Percentiles rank a stretch among this genome's conserved stretches.
Conservation (phyloP, 1,139 yeast genomes). For the Geotrichum klebahnii region DNA sequence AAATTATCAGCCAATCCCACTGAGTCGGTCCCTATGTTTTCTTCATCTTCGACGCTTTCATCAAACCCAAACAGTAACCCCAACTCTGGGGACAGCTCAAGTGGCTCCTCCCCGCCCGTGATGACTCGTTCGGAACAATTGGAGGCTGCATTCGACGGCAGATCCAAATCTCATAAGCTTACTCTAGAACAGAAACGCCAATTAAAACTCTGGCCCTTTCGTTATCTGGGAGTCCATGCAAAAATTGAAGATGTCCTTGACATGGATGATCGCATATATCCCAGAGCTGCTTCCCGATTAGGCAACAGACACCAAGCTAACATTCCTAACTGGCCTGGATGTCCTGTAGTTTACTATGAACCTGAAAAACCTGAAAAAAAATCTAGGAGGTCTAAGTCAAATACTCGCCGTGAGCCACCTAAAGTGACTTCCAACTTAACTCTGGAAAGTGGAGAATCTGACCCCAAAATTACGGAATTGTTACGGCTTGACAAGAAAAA, state of each 20-base stretch:
- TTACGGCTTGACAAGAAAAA: slow-evolving; percentile 45
- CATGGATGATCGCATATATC: slow-evolving; percentile 74
- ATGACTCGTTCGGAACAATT: slow-evolving; percentile 60
- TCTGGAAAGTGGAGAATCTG: slow-evolving; percentile 3
- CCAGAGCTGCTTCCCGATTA: slow-evolving; percentile 72
- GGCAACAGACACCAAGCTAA: slow-evolving; percentile 74
- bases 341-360: slow-evolving; percentile 67
- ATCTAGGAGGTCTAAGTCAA: slow-evolving; percentile 25
- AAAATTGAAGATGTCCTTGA: slow-evolving; percentile 76
- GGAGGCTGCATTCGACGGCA: slow-evolving; percentile 44
- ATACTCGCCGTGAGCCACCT: slow-evolving; percentile 1
- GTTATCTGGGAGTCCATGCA: slow-evolving; percentile 77
- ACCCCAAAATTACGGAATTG: slow-evolving; percentile 42
- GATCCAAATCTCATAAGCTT: slow-evolving; percentile 28
- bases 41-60: neutral
- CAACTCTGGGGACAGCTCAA: neutral
- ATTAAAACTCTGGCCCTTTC: slow-evolving; percentile 58
- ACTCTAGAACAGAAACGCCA: slow-evolving; percentile 39
- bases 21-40: neutral
- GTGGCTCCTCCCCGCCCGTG: slow-evolving; percentile 13
- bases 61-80: neutral
- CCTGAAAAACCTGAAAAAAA: slow-evolving; percentile 30
- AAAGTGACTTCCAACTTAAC: slow-evolving; percentile 24
- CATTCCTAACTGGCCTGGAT: slow-evolving; percentile 64
- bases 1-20: neutral